Evolutionary conservation across 495 filamentous ascomycete species (phyloP).

Genomic region (Hypoxylon trugodes): DNA sequence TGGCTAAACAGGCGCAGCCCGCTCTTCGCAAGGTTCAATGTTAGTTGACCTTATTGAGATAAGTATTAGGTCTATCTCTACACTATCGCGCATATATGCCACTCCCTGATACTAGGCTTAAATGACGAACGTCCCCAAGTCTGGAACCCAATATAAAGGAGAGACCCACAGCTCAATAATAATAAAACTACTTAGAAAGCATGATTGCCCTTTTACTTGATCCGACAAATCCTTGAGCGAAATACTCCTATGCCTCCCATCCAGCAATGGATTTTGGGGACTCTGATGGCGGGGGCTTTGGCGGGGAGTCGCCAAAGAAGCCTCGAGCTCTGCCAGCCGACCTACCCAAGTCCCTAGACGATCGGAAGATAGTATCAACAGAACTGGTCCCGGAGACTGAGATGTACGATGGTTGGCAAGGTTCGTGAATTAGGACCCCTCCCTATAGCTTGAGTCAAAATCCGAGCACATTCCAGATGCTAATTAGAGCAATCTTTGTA

Average conservation of each 20-base stretch:
- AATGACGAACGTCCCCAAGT: slow-evolving; percentile 34
- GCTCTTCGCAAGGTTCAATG: no score
- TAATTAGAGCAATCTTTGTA: slow-evolving; percentile 32
- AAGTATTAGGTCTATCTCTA: no score
- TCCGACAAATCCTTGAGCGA: slow-evolving; percentile 33
- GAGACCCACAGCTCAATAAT: slow-evolving; percentile 29
- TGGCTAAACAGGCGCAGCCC: no score
- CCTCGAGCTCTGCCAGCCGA: slow-evolving; percentile 77
- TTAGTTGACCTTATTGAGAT: no score
- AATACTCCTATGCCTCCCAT: slow-evolving; percentile 42
- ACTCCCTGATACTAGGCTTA: slow-evolving; percentile 17
- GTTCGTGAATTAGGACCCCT: slow-evolving; percentile 55
- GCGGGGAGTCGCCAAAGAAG: slow-evolving; percentile 44
- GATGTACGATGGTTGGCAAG: slow-evolving; percentile 99
- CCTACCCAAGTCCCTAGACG: slow-evolving; percentile 89
- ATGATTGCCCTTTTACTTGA: slow-evolving; percentile 24
- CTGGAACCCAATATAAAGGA: slow-evolving; percentile 29
- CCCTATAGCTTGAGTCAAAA: neutral
- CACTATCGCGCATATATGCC: no score
- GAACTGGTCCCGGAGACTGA: slow-evolving; percentile 80
- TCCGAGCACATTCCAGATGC: slow-evolving; percentile 8
- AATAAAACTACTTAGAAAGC: slow-evolving; percentile 26
- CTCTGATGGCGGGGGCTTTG: slow-evolving; percentile 59
- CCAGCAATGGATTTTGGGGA: slow-evolving; percentile 66
- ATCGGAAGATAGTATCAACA: slow-evolving; percentile 70